phyloP scores from a whole-genome alignment of 2,329 filamentous ascomycete genomes.

The Colletotrichum sp. region DNA sequence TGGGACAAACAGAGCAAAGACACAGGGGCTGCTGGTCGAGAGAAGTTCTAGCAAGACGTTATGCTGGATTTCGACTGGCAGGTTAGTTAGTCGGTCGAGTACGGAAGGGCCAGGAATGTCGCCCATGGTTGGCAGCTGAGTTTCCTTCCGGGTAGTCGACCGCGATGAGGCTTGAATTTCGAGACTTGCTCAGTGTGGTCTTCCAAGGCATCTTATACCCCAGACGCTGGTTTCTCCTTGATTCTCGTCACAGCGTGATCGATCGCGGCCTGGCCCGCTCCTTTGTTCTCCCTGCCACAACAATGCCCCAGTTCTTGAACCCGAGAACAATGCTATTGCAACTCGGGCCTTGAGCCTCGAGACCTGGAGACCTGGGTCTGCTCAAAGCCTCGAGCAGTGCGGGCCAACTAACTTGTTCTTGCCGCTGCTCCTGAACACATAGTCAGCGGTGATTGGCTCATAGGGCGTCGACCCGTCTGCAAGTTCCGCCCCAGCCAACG shows the following conservation, averaged over 20 bases:
- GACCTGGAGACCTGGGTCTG: not conserved
- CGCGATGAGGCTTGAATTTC: not conserved
- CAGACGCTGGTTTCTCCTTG: not conserved
- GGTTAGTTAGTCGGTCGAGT: not conserved
- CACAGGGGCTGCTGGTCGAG: not conserved
- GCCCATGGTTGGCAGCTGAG: not conserved
- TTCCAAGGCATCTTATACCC: not conserved
- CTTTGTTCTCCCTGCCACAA: not conserved
- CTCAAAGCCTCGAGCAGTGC: not conserved
- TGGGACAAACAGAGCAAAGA: constrained; percentile 6
- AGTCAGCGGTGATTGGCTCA: not conserved
- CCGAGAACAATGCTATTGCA: not conserved
- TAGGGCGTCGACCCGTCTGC: fast-evolving
- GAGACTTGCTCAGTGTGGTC: not conserved
- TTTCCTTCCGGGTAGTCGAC: not conserved
- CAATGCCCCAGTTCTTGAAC: not conserved
- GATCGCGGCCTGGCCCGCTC: not conserved
- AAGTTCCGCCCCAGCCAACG: not conserved
- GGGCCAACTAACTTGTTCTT: not conserved
- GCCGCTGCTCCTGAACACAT: not conserved
- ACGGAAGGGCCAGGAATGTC: not conserved
- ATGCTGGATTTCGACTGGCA: constrained; percentile 12
- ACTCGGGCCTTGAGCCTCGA: not conserved
- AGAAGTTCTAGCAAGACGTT: constrained; percentile 4
- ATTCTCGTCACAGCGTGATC: not conserved